Evolutionary conservation across 163 green algal genomes (phyloP).

Genomic region (Chloromonas sp.): DNA sequence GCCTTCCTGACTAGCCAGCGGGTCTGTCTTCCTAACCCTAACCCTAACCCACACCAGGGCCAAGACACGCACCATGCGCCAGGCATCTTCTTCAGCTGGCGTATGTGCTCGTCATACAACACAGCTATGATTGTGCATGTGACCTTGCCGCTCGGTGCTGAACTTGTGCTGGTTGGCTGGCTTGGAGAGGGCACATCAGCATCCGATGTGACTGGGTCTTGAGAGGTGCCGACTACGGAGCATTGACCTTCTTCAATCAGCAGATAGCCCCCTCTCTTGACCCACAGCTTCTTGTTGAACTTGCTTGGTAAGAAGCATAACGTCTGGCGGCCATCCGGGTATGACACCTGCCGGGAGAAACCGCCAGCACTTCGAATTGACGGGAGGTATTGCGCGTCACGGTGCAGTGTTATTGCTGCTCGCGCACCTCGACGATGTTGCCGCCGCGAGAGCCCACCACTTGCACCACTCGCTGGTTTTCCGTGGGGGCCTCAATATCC

Average conservation of each 20-base stretch:
- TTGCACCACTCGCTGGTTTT: conserved; percentile 47
- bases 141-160: conserved; percentile 7
- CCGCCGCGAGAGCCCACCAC: conserved; percentile 50
- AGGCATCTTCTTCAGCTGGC: conserved; percentile 45
- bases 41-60: background rate
- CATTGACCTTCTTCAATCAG: conserved; percentile 38
- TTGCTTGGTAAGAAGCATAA: conserved; percentile 55
- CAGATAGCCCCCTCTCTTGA: conserved; percentile 54
- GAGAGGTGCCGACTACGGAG: too few species aligned
- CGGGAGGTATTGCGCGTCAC: background rate
- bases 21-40: background rate
- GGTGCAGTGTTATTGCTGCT: background rate
- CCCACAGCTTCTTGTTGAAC: conserved; percentile 75
- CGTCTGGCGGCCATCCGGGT: conserved; percentile 41
- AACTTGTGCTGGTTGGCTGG: too few species aligned
- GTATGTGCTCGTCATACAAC: conserved; percentile 59
- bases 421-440: conserved; percentile 61
- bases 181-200: too few species aligned
- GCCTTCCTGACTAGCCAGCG: too few species aligned
- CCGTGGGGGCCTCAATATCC: conserved; percentile 39
- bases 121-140: conserved; percentile 47
- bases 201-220: too few species aligned
- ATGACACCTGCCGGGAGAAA: conserved; percentile 45
- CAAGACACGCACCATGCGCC: conserved; percentile 45
- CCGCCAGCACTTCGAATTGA: background rate